phyloP scores from a whole-genome alignment of 1,284 basidiomycete species.

The Athelia psychrophila region DNA sequence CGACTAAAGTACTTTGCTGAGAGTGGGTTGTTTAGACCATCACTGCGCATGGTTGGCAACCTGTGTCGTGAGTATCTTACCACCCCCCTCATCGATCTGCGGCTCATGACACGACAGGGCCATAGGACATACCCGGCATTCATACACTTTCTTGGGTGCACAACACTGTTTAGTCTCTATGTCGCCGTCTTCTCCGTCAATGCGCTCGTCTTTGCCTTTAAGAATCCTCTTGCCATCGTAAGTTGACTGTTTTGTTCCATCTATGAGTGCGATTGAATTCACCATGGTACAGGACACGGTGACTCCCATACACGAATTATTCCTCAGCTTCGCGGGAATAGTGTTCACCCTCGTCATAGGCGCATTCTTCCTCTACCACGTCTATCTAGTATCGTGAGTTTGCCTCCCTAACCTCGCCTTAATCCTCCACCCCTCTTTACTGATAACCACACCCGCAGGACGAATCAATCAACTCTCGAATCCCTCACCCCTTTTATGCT shows the following conservation, averaged over 20 bases:
- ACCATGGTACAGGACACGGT: slow-evolving; percentile 47
- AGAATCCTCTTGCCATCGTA: slow-evolving; percentile 57
- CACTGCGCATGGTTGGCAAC: slow-evolving; percentile 86
- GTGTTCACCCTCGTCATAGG: slow-evolving; percentile 71
- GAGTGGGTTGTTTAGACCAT: slow-evolving; percentile 67
- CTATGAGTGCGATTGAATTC: slow-evolving; percentile 1
- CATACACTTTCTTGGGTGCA: slow-evolving; percentile 74
- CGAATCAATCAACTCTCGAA: slow-evolving; percentile 86
- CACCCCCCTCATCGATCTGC: background rate
- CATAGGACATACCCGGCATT: slow-evolving; percentile 86
- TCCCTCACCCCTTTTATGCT: slow-evolving; percentile 76
- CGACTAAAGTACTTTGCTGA: slow-evolving; percentile 1
- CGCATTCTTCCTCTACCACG: slow-evolving; percentile 75
- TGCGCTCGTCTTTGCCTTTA: slow-evolving; percentile 68
- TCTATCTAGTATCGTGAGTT: slow-evolving; percentile 76
- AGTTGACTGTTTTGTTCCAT: slow-evolving; percentile 20
- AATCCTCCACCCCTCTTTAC: background rate
- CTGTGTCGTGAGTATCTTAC: slow-evolving; percentile 68
- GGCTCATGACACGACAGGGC: slow-evolving; percentile 45
- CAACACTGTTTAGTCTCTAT: slow-evolving; percentile 66
- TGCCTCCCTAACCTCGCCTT: slow-evolving; percentile 4
- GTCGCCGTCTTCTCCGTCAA: slow-evolving; percentile 52
- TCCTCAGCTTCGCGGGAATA: slow-evolving; percentile 59
- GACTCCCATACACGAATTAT: slow-evolving; percentile 71
- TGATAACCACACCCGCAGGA: slow-evolving; percentile 39